Evolutionary conservation across 2,329 filamentous ascomycete species (phyloP).

Genomic region (Exophiala oligosperma): DNA sequence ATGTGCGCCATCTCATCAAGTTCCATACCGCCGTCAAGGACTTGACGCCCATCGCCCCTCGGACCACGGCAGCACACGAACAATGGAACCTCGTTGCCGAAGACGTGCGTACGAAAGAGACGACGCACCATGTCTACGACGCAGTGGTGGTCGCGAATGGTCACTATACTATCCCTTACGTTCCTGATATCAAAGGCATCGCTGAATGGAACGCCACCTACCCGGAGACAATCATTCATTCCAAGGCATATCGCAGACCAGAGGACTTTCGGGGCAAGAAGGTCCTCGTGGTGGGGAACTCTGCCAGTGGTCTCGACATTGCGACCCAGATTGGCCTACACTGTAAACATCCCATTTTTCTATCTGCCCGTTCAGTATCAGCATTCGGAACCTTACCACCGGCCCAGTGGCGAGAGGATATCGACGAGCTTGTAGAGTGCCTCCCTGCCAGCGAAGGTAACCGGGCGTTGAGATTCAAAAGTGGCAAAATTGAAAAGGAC

Average conservation of each 20-base stretch:
- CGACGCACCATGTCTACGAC: constrained; percentile 60
- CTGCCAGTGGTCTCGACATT: constrained; percentile 82
- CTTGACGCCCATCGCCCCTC: constrained; percentile 1
- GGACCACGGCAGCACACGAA: not conserved
- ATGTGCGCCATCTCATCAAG: constrained; percentile 67
- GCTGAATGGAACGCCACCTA: constrained; percentile 59
- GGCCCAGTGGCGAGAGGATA: constrained; percentile 56
- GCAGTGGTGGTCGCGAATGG: constrained; percentile 75
- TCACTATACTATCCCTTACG: constrained; percentile 69
- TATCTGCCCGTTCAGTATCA: constrained; percentile 59
- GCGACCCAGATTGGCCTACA: constrained; percentile 69
- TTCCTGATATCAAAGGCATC: constrained; percentile 65
- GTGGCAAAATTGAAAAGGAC: constrained; percentile 63
- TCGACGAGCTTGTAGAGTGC: constrained; percentile 56
- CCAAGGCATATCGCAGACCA: constrained; percentile 74
- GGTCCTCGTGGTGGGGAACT: constrained; percentile 80
- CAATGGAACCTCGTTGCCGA: constrained; percentile 55
- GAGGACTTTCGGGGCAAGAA: constrained; percentile 66
- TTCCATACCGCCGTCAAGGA: constrained; percentile 46
- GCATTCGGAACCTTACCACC: constrained; percentile 27
- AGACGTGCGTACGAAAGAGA: constrained; percentile 48
- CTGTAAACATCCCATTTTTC: constrained; percentile 61
- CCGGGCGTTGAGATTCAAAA: constrained; percentile 64
- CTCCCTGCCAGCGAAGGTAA: constrained; percentile 52
- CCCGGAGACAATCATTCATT: constrained; percentile 66